phyloP scores from a whole-genome alignment of 257 asterid genomes.

The Solanum corneliomulleri region DNA sequence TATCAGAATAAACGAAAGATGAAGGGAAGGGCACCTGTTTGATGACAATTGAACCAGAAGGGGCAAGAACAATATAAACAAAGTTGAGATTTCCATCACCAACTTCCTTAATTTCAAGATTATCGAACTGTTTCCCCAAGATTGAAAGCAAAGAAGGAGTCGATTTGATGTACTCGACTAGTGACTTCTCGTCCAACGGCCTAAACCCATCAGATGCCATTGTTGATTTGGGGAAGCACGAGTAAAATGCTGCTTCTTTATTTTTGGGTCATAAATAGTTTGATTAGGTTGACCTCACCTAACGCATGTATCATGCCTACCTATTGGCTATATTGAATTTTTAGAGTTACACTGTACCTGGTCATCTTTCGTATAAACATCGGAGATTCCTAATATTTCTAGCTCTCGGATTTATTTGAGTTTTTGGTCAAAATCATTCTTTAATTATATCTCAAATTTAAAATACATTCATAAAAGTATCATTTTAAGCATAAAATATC shows the following conservation, averaged over 20 bases:
- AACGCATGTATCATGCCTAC: not conserved
- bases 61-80: constrained; percentile 56
- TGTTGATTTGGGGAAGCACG: not conserved
- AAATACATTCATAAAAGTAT: no score
- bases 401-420: no score
- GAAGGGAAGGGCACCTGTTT: constrained; percentile 47
- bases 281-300: not conserved
- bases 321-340: not conserved
- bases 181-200: constrained; percentile 56
- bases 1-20: no score
- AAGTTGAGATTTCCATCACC: constrained; percentile 99
- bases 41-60: constrained; percentile 64
- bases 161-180: constrained; percentile 65
- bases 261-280: not conserved
- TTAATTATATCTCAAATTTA: no score
- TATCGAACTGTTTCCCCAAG: constrained; percentile 52
- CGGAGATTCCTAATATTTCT: not conserved
- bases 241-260: not conserved
- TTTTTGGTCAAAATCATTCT: no score
- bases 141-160: constrained; percentile 61
- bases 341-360: not conserved
- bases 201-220: constrained; percentile 59
- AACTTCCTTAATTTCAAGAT: constrained; percentile 65
- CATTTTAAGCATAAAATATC: no score
- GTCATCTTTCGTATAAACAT: no score